Conservation (phyloP, 805 yeast species). For the Metschnikowia continentalis region DNA sequence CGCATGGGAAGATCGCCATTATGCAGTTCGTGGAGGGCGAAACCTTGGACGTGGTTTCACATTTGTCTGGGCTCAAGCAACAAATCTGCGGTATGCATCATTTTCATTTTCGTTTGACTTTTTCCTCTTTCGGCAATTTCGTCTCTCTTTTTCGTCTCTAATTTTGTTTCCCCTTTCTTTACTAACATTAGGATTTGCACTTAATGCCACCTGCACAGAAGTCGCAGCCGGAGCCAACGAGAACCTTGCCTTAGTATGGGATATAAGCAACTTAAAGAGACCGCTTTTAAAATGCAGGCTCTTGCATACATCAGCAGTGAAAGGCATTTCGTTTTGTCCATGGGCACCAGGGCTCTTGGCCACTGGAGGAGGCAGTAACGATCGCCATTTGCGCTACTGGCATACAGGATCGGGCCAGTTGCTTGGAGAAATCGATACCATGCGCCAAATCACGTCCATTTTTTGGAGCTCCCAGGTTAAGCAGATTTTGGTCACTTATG, state of each 20-base stretch:
- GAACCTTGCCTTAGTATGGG: conserved; percentile 77
- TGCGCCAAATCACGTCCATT: conserved; percentile 74
- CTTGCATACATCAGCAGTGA: conserved; percentile 80
- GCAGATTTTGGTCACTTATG: conserved; percentile 77
- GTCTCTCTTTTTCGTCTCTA: background rate
- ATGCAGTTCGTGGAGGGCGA: conserved; percentile 27
- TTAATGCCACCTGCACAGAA: conserved; percentile 50
- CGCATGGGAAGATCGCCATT: conserved; percentile 52
- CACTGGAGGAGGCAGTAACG: conserved; percentile 89
- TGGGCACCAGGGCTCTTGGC: conserved; percentile 80
- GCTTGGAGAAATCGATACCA: conserved; percentile 51
- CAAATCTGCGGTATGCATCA: conserved; percentile 35
- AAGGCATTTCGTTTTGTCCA: conserved; percentile 87
- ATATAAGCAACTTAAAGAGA: conserved; percentile 30
- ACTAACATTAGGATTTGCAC: conserved; percentile 49
- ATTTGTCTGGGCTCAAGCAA: conserved; percentile 29
- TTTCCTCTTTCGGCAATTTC: no score
- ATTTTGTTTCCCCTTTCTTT: background rate
- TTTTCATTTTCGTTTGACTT: background rate
- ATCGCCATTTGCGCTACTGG: conserved; percentile 81
- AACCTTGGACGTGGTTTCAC: conserved; percentile 9
- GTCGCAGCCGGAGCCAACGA: conserved; percentile 85
- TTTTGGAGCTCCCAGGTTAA: conserved; percentile 65
- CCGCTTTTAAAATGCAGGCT: conserved; percentile 49
- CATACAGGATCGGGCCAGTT: conserved; percentile 76